Base-by-base conservation (phyloP, 1,139 yeast species). In the Chernovozyma aurita region DNA sequence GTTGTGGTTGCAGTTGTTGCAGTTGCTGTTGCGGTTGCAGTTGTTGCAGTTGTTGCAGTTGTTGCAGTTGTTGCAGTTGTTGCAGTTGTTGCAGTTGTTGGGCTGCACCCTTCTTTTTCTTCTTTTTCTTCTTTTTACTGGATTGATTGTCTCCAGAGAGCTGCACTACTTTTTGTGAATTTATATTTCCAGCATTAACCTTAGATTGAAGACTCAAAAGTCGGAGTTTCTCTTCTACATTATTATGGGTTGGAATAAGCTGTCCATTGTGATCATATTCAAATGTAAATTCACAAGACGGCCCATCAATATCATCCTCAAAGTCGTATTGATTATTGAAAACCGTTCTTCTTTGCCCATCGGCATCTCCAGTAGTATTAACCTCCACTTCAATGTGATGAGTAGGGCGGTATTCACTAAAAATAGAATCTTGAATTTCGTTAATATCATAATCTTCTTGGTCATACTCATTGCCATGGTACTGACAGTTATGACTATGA, bases 371-470 rank as follows among this genome's bases (percentile, higher is more conserved):
- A 6, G 49, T 57, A 1, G 62, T 47, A 36, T 63, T 64, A 24
- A 69, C 50, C 42, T 69, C 74, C 7, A 69, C 65, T 45, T 69
- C 74, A 16, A 70, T 63, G 40, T 65, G 74, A 39, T 65, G 71
- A 7, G 63, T 54, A 3, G 66, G 63, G 1, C 53, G 47, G 22
- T 56, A 57, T 24, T 52, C 57, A 41, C 53, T 52, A 38, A 50
- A 53, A 24, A 55, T 55, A 14, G 43, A 53, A 15, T 54, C 63
- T 27, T 52, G 49, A 14, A 65, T 48, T 36, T 65, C 72, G 18
- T 63, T 64, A 12, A 66, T 43, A 42, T 66, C 72, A 46, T 66
- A 65, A 41, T 65, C 70, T 35, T 61, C 67, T 33, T 61, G 63
- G 38, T 50, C 48, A 20, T 42, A 41, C 18, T 28, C 35, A 17